Base-by-base conservation (phyloP, 2,329 filamentous ascomycete species). In the Elsinoe ampelina region DNA sequence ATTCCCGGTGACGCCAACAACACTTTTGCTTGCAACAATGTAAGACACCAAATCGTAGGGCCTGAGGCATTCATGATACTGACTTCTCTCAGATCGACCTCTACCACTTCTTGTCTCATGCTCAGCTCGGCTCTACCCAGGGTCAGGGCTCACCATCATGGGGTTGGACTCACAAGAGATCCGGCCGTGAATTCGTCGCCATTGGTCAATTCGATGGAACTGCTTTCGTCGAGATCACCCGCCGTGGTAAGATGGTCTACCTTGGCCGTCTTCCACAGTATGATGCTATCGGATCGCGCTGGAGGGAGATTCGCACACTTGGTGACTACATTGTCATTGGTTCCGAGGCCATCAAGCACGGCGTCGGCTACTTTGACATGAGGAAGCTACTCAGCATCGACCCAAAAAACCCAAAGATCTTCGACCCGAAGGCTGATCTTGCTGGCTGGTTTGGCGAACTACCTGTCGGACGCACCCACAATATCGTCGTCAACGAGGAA, bases 291-390 rank as follows among this genome's bases (percentile, higher is more conserved):
- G 72, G 72, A 42, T 72, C 74, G 26, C 69, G 72, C 38, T 81
- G 78, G 78, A 72, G 77, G 48, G 78, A 81, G 66, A 80, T 81
- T 58, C 69, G 73, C n/a, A 69, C 65, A 2, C 72, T 72, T 60
- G 72, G 68, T 59, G 56, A 75, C 60, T 70, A 72, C 58, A 69
- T 74, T 65, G 68, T 75, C 59, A 73, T 76, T 52, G 73, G 73
- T 48, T 57, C 63, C n/a, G 75, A 77, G 60, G 75, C 77, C 35
- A 62, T 65, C 43, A 66, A 72, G 61, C 81, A 84, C 66, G 77
- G 78, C 35, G 75, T 84, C 47, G 81, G 84, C 67, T 75, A 84
- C 67, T 84, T 84, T 63, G 81, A 84, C 67, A 76, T 83, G 78
- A 76, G 72, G 63, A 82, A 76, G 70, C 70, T 81, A 13, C 70